These are phyloP conservation scores for Sporothrix dimorphospora DNA, from an alignment of 2,329 filamentous ascomycete genomes.

Conservation along the genomic window DNA sequence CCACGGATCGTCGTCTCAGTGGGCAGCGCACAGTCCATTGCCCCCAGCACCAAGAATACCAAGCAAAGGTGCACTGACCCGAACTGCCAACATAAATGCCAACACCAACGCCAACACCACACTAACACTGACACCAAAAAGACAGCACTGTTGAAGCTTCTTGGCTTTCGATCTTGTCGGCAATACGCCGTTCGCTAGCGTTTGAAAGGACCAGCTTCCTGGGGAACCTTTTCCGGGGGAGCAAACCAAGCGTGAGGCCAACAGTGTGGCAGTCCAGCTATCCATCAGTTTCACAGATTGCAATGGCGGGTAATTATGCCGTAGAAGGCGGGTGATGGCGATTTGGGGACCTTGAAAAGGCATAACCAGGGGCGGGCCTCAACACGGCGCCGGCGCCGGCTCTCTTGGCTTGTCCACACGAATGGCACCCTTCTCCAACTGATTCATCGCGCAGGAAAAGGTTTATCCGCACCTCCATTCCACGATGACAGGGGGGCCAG, in stretches of 20 bases:
- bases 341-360: neutral
- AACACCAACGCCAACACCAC: neutral
- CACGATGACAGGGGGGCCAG: neutral
- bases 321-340: neutral
- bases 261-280: too few species aligned
- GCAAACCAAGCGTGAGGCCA: too few species aligned
- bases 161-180: neutral
- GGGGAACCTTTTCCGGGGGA: too few species aligned
- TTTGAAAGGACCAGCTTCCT: neutral
- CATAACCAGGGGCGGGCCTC: too few species aligned
- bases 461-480: constrained; percentile 14
- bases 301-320: neutral
- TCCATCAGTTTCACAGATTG: too few species aligned
- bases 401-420: too few species aligned
- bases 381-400: too few species aligned
- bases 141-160: neutral
- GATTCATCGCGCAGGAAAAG: constrained; percentile 19
- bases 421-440: neutral
- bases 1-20: neutral
- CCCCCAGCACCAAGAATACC: neutral
- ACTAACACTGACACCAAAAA: too few species aligned
- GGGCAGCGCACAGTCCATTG: too few species aligned
- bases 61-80: constrained; percentile 4
- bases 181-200: neutral
- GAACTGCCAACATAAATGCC: neutral